Evolutionary conservation across 805 yeast species (phyloP), one percentile per base, ranked within the genome.

Genomic region (Starmerella cellae): DNA sequence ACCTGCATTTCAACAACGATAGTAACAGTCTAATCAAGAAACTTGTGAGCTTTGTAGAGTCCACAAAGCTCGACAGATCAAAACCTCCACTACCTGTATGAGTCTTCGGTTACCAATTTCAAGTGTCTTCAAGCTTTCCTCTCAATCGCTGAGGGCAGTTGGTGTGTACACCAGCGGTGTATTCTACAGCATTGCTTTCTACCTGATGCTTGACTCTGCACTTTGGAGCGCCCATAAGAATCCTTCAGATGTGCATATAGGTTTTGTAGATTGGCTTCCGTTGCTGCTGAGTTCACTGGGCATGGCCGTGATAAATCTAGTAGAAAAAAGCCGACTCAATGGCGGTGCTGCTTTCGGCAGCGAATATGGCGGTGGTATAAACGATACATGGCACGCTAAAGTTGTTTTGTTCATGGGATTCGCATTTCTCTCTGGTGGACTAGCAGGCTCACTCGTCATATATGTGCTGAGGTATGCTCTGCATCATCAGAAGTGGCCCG

Each of bases 211-310:
- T 17, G 97, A 88, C 61, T 83, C 95, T 1, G 85, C 94, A 2
- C 71, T 91, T 28, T 88, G 75, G 61, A 80, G 94, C 35, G 78
- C 75, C 50, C 79, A 84, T 16, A 79, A 78, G 37, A 88, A 88
- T 65, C 94, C 85, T 0, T 79, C 94, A 0, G 67, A 68, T 35
- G 83, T 85, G 5, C 96, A 88, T 59, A 83, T 91, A 23, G 77
- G 88, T 4, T 82, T 88, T 57, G 79, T 83, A 32, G 98, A 88
- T 63, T 88, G 98, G 98, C 75, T 91, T 39, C 98, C 98, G 3
- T 76, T 82, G 50, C 71, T 88, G 23, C 81, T 95, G 52, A 78
- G 94, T 5, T 75, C 93, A 0, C 60, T 85, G 28, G 98, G 98
- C 2, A 87, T 87, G 83, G 65, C 87, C 34, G 77, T 85, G 35